Evolutionary conservation across 139 green algal genomes (phyloP).

Genomic region (Gonium pectorale): DNA sequence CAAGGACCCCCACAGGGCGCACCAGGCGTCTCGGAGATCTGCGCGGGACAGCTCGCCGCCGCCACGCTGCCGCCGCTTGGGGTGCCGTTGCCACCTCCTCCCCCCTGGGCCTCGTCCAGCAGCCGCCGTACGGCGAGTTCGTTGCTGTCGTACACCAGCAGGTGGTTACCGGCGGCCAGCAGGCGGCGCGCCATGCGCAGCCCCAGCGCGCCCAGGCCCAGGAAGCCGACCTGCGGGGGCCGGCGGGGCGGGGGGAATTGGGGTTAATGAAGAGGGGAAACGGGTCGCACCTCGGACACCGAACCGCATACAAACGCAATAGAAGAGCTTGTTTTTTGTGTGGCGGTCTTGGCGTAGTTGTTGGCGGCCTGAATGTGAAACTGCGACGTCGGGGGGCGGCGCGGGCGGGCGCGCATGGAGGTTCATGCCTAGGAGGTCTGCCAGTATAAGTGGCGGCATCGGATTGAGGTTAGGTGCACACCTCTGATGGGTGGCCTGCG

Average conservation of each 20-base stretch:
- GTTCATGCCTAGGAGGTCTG: no score
- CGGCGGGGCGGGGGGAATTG: not conserved
- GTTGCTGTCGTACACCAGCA: constrained; percentile 60
- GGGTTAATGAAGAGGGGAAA: no score
- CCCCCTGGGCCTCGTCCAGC: not conserved
- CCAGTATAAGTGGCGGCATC: no score
- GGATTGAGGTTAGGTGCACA: no score
- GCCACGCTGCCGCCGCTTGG: not conserved
- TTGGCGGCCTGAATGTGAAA: no score
- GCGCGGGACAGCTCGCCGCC: constrained; percentile 9
- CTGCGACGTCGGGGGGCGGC: no score
- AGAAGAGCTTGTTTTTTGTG: no score
- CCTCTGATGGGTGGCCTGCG: no score
- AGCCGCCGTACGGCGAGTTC: constrained; percentile 24
- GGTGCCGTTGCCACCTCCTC: not conserved
- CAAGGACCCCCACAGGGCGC: not conserved
- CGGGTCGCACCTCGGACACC: no score
- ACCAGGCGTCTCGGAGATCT: constrained; percentile 37
- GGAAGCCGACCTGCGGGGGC: constrained; percentile 58
- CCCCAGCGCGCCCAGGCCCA: constrained; percentile 66
- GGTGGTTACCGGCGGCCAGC: constrained; percentile 30
- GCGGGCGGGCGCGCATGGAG: no score
- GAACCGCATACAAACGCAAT: no score
- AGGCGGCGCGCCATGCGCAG: constrained; percentile 55
- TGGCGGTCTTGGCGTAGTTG: no score